These are phyloP conservation scores for Paracoccidioides brasiliensis DNA, from an alignment of 2,329 filamentous ascomycete species.

Conservation along the genomic window DNA sequence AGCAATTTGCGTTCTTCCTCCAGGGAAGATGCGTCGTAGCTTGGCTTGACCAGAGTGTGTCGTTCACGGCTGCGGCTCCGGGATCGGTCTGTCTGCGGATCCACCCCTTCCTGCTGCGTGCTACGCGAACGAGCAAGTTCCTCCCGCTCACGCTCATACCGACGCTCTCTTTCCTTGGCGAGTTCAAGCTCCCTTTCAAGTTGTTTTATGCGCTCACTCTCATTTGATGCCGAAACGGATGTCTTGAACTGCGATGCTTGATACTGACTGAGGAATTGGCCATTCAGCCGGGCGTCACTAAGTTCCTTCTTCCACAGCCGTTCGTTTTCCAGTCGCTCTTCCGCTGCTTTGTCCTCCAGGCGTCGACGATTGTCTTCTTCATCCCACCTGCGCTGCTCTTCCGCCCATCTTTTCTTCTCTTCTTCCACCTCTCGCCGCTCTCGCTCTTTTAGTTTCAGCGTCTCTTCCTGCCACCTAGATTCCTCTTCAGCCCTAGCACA, in stretches of 20 bases:
- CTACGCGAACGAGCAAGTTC: conserved; percentile 27
- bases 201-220: conserved; percentile 61
- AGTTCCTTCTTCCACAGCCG: conserved; percentile 46
- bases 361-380: conserved; percentile 59
- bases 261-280: conserved; percentile 80
- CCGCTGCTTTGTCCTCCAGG: conserved; percentile 59
- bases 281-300: conserved; percentile 58
- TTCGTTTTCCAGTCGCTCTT: conserved; percentile 54
- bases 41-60: conserved; percentile 27
- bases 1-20: conserved; percentile 49
- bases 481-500: conserved; percentile 34
- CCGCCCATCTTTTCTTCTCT: conserved; percentile 35
- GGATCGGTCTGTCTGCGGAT: conserved; percentile 5
- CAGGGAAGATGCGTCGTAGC: conserved; percentile 44
- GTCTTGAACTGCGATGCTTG: conserved; percentile 51
- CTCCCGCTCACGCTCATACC: conserved; percentile 50
- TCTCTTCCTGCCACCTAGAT: conserved; percentile 36
- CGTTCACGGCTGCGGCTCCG: conserved; percentile 20
- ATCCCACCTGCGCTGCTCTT: conserved; percentile 57
- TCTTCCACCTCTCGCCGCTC: conserved; percentile 32
- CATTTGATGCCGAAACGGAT: conserved; percentile 35
- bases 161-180: conserved; percentile 52
- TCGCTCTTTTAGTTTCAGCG: conserved; percentile 38
- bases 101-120: conserved; percentile 5
- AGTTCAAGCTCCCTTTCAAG: conserved; percentile 61